Percentiles rank a stretch among this genome's conserved stretches.
Conservation (phyloP, 192 early-diverging fungal genomes). For the Helicostylum pulchrum region DNA sequence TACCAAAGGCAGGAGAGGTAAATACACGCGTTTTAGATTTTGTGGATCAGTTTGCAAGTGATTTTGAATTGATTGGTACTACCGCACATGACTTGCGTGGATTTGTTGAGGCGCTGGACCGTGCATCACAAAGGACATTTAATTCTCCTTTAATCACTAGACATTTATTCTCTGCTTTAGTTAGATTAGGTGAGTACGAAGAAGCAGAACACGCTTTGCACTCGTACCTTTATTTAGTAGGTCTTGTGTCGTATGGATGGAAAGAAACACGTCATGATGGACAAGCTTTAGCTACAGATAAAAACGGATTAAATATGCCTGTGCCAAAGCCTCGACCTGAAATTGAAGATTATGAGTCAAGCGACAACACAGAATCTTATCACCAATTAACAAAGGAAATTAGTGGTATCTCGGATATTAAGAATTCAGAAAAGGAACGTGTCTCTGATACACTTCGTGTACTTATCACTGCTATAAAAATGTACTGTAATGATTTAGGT, state of each 20-base stretch:
- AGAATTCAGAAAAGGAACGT: constrained; percentile 28
- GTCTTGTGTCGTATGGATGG: constrained; percentile 27
- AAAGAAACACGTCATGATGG: constrained; percentile 20
- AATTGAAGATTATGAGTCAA: background rate
- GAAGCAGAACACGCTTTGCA: constrained; percentile 69
- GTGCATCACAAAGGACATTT: constrained; percentile 62
- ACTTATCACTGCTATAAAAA: constrained; percentile 42
- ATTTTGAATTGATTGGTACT: constrained; percentile 54
- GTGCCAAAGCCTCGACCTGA: constrained; percentile 2
- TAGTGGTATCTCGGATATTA: constrained; percentile 18
- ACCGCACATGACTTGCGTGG: constrained; percentile 52
- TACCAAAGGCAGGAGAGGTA: constrained; percentile 60
- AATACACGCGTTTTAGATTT: constrained; percentile 57
- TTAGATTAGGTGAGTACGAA: constrained; percentile 64
- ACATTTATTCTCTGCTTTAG: constrained; percentile 56
- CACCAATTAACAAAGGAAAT: background rate
- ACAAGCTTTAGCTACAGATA: constrained; percentile 13
- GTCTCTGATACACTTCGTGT: constrained; percentile 19
- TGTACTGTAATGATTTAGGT: constrained; percentile 37
- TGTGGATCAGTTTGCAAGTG: constrained; percentile 59
- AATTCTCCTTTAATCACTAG: constrained; percentile 68
- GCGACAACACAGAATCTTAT: too few relatives aligned
- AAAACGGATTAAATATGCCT: constrained; percentile 20
- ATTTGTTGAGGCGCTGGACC: constrained; percentile 61
- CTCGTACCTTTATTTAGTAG: constrained; percentile 59